Evolutionary conservation across 139 green algal species (phyloP).

Genomic region (Spirogloea muscicola): DNA sequence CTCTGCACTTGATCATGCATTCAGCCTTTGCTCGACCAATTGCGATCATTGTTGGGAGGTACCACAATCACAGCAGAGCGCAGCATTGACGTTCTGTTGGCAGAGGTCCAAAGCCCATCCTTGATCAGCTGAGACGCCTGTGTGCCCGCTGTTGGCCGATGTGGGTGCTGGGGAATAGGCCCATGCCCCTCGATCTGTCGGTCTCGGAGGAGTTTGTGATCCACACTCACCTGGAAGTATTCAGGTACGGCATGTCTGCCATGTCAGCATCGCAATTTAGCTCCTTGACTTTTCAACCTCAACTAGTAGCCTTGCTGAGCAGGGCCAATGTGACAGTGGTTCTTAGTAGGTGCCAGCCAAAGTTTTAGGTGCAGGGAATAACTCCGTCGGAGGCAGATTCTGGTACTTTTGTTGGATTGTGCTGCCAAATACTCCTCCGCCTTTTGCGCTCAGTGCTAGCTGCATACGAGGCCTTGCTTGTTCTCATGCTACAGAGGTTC

Average conservation of each 20-base stretch:
- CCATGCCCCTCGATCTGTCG: slow-evolving; percentile 51
- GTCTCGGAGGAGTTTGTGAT: slow-evolving; percentile 26
- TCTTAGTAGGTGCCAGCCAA: too few relatives aligned
- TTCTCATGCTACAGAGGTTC: too few relatives aligned
- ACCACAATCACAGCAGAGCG: background rate
- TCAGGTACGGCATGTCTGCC: slow-evolving; percentile 24
- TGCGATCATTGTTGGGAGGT: background rate
- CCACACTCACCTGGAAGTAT: background rate
- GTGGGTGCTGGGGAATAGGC: slow-evolving; percentile 20
- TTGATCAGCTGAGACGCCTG: background rate
- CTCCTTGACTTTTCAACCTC: background rate
- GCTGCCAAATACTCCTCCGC: background rate
- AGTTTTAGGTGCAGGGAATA: too few relatives aligned
- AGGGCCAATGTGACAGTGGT: too few relatives aligned
- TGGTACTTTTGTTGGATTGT: background rate
- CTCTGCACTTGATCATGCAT: background rate
- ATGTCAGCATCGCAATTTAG: background rate
- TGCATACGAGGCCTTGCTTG: too few relatives aligned
- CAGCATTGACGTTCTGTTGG: background rate
- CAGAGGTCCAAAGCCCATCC: background rate
- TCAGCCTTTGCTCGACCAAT: background rate
- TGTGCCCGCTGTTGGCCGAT: background rate
- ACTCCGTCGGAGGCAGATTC: background rate
- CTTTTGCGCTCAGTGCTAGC: background rate
- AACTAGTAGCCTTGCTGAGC: too few relatives aligned